Conservation (phyloP, 306 rosid genomes). For the Medicago arabica region DNA sequence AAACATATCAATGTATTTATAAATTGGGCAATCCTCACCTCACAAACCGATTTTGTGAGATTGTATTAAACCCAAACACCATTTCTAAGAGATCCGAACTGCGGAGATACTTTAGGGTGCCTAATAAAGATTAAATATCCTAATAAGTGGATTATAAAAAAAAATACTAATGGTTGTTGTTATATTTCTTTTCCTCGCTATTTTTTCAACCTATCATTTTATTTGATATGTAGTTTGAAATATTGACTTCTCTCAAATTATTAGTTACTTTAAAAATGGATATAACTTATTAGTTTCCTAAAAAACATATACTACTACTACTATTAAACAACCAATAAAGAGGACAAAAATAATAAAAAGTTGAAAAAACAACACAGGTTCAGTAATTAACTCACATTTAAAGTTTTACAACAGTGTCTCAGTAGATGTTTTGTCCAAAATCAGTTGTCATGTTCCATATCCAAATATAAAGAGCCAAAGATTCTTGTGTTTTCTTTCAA, state of each 20-base stretch:
- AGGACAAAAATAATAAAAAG: not conserved
- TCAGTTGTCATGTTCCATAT: conserved; percentile 44
- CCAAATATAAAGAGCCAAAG: conserved; percentile 46
- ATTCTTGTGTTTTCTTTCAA: conserved; percentile 43
- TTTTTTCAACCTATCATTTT: not conserved
- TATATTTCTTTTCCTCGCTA: no score
- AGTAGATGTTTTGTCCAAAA: conserved; percentile 36
- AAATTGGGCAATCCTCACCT: no score
- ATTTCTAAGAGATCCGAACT: no score
- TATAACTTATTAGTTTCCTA: not conserved
- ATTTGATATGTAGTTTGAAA: not conserved
- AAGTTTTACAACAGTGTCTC: conserved; percentile 27
- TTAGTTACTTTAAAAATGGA: not conserved
- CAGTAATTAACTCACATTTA: conserved; percentile 33
- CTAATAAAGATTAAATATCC: no score
- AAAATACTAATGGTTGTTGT: no score
- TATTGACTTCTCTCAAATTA: not conserved
- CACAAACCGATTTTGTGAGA: no score
- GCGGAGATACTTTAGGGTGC: no score
- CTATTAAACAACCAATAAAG: not conserved
- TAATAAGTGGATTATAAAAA: no score
- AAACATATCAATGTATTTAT: no score
- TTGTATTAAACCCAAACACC: no score
- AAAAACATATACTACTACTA: not conserved
- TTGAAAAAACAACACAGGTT: not conserved